Evolutionary conservation across 2,329 filamentous ascomycete species (phyloP).

Genomic region (Penicillium sp.): DNA sequence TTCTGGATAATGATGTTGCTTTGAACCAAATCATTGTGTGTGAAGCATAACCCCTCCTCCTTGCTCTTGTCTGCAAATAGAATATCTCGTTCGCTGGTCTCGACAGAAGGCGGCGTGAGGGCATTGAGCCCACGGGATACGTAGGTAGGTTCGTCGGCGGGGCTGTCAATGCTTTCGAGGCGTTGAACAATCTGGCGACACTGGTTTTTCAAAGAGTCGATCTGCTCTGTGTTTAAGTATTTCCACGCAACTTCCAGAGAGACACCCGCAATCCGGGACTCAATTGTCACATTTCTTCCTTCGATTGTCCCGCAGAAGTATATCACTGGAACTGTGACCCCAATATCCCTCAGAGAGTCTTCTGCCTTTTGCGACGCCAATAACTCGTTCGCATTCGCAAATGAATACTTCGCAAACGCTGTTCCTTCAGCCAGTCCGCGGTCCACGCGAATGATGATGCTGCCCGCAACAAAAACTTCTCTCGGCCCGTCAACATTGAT

Average conservation of each 20-base stretch:
- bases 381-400: slow-evolving; percentile 41
- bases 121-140: slow-evolving; percentile 36
- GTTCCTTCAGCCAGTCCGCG: slow-evolving; percentile 26
- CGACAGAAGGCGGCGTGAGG: slow-evolving; percentile 24
- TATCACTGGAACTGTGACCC: slow-evolving; percentile 37
- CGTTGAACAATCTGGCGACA: slow-evolving; percentile 36
- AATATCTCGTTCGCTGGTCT: slow-evolving; percentile 33
- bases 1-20: slow-evolving; percentile 42
- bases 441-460: slow-evolving; percentile 41
- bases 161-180: slow-evolving; percentile 27
- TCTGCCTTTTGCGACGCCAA: slow-evolving; percentile 37
- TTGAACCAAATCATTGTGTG: slow-evolving; percentile 40
- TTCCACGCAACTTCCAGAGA: slow-evolving; percentile 42
- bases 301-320: slow-evolving; percentile 41
- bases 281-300: slow-evolving; percentile 42
- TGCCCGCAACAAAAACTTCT: slow-evolving; percentile 38
- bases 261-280: slow-evolving; percentile 43
- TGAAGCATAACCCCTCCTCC: slow-evolving; percentile 31
- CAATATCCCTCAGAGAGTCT: slow-evolving; percentile 33
- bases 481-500: slow-evolving; percentile 32
- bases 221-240: slow-evolving; percentile 36
- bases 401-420: slow-evolving; percentile 33
- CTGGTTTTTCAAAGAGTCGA: slow-evolving; percentile 37
- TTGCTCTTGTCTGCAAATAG: slow-evolving; percentile 31
- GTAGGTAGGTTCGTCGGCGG: slow-evolving; percentile 34